Evolutionary conservation across 1,284 basidiomycete species (phyloP), one percentile per base, ranked within the genome.

Genomic region (Paramarasmius palmivorus): DNA sequence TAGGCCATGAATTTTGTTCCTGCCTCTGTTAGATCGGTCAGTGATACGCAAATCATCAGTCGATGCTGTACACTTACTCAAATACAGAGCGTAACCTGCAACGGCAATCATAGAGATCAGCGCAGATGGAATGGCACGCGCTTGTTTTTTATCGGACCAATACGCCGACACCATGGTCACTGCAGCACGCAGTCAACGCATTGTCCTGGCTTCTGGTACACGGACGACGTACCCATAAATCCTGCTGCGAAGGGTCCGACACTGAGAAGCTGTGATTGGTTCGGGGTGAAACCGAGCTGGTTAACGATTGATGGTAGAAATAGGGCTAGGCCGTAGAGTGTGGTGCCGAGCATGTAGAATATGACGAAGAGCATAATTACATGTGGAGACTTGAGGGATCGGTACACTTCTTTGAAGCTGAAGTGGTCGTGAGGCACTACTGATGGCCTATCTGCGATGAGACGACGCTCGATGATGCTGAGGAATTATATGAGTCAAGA

Each of bases 271-370:
- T 72, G 70, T 9, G 67, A 65, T 25, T 58, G 53, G 12, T 60
- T 62, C 14, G 65, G 52, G 37, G 58, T 65, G 57, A 71, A 78
- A 1, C 76, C 76, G n/a, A 79, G 62, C 19, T 70, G 69, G 14
- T 68, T 65, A 37, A 80, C 76, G 58, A 79, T 77, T 2, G 74
- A 75, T 3, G 75, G 75, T 22, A 69, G 55, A 57, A 74, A 74
- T 20, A 71, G 57, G 2, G 75, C 72, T n/a, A 80, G 63, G 26
- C 74, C 72, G 50, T 68, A 77, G 4, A 79, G 55, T 1, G 65
- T 68, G 9, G 74, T 74, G 15, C 78, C 78, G 55, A 72, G 67
- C 68, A 79, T 72, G 54, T 80, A 74, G 46, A 78, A 69, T 4
- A 73, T 65, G 36, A 70, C 70, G 71, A 62, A 73, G 55, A 68